Evolutionary conservation across 768 basidiomycete species (phyloP).

Genomic region (Mycena polygramma): DNA sequence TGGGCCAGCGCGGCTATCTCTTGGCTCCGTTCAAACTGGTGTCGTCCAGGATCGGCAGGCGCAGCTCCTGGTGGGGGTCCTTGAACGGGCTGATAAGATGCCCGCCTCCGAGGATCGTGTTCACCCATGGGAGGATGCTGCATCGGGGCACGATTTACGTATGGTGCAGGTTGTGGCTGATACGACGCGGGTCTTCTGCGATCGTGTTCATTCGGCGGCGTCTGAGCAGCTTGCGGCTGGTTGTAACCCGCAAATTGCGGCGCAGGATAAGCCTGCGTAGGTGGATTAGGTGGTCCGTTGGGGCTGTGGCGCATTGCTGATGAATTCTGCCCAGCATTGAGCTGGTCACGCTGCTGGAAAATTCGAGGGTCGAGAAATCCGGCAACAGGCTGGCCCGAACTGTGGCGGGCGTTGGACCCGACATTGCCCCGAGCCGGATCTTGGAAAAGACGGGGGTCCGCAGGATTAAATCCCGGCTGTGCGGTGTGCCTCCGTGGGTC

Average conservation of each 20-base stretch:
- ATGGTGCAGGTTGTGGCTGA: slow-evolving; percentile 14
- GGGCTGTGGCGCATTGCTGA: slow-evolving; percentile 17
- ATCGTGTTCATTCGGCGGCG: slow-evolving; percentile 17
- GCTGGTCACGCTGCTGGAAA: slow-evolving; percentile 13
- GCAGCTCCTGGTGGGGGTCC: slow-evolving; percentile 15
- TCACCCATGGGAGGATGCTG: slow-evolving; percentile 18
- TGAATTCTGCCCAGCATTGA: slow-evolving; percentile 11
- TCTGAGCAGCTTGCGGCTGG: slow-evolving; percentile 6
- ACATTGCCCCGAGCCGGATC: slow-evolving; percentile 7
- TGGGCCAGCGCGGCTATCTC: slow-evolving; percentile 3
- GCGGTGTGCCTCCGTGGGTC: slow-evolving; percentile 15
- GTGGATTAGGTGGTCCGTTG: slow-evolving; percentile 7
- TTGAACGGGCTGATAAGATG: slow-evolving; percentile 16
- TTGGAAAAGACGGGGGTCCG: slow-evolving; percentile 11
- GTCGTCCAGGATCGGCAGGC: slow-evolving; percentile 11
- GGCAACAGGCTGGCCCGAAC: slow-evolving; percentile 4
- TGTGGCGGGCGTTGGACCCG: slow-evolving; percentile 13
- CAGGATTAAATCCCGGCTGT: slow-evolving; percentile 7
- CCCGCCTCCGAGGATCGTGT: slow-evolving; percentile 20
- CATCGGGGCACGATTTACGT: neutral
- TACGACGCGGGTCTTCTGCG: slow-evolving; percentile 20
- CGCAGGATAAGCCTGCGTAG: neutral
- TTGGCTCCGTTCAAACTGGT: slow-evolving; percentile 11
- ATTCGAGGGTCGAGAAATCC: slow-evolving; percentile 22
- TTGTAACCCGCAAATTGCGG: neutral